Percentiles rank a stretch among this genome's conserved stretches.
phyloP scores from a whole-genome alignment of 2,329 filamentous ascomycete species.

The Fusarium sacchari region DNA sequence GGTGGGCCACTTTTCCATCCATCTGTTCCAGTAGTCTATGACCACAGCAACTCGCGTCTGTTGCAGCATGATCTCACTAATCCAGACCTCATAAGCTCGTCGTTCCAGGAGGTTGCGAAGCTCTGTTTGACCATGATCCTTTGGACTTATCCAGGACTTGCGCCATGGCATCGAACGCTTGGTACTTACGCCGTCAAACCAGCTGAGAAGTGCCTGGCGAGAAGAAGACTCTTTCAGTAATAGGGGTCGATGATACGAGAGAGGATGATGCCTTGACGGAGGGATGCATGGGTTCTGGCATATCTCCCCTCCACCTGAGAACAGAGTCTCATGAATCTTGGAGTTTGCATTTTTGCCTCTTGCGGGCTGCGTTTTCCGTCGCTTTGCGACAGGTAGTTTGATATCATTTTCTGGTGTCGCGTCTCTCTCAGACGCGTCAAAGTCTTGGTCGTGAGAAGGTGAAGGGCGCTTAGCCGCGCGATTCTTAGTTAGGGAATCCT shows the following conservation, averaged over 20 bases:
- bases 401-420: slow-evolving; percentile 29
- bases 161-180: slow-evolving; percentile 68
- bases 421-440: slow-evolving; percentile 39
- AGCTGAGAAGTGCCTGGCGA: slow-evolving; percentile 55
- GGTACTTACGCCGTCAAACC: slow-evolving; percentile 61
- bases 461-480: slow-evolving; percentile 25
- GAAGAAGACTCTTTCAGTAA: slow-evolving; percentile 53
- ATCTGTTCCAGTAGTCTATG: slow-evolving; percentile 70
- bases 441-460: slow-evolving; percentile 23
- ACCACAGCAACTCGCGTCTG: slow-evolving; percentile 72
- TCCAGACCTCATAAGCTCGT: slow-evolving; percentile 73
- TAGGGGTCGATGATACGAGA: slow-evolving; percentile 61
- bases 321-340: slow-evolving; percentile 30
- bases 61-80: slow-evolving; percentile 74
- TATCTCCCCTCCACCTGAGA: slow-evolving; percentile 9
- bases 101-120: slow-evolving; percentile 58
- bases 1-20: slow-evolving; percentile 70
- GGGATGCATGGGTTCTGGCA: slow-evolving; percentile 19
- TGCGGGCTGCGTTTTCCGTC: slow-evolving; percentile 33
- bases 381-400: slow-evolving; percentile 34
- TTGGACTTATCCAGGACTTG: slow-evolving; percentile 64
- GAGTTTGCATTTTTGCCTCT: slow-evolving; percentile 17
- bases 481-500: not conserved
- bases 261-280: slow-evolving; percentile 47
- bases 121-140: slow-evolving; percentile 40